phyloP scores from a whole-genome alignment of 78 protist species.

The Parvularia atlantis region DNA sequence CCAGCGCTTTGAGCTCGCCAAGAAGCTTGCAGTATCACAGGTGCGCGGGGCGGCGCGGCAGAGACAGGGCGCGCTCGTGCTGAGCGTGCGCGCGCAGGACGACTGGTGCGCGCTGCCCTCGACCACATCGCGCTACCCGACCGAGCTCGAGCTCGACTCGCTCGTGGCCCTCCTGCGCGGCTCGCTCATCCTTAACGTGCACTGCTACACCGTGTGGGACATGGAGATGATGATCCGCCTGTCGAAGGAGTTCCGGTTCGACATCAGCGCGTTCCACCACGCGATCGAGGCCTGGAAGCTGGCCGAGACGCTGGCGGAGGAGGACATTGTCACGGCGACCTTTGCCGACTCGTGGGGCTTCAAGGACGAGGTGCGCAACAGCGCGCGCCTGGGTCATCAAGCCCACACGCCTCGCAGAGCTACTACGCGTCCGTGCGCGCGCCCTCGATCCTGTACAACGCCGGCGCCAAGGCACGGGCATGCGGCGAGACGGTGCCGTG shows the following conservation, averaged over 20 bases:
- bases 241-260: conserved; percentile 10
- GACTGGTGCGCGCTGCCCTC: no score
- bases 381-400: not conserved
- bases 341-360: conserved; percentile 17
- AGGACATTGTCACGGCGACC: conserved; percentile 1
- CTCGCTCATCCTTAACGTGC: not conserved
- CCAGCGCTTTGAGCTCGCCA: not conserved
- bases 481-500: no score
- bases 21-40: no score
- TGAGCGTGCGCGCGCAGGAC: no score
- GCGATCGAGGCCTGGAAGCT: conserved; percentile 7
- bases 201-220: conserved; percentile 4
- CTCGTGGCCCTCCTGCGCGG: conserved; percentile 1
- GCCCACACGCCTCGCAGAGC: no score
- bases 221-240: conserved; percentile 11
- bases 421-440: no score
- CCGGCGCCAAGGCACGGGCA: no score
- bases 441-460: no score
- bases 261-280: conserved; percentile 14
- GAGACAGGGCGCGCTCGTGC: no score
- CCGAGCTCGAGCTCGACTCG: no score
- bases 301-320: not conserved
- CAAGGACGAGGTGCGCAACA: not conserved
- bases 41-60: no score
- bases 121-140: no score